phyloP scores from a whole-genome alignment of 352 stramenopile genomes.

The Pilasporangium apinafurcum region DNA sequence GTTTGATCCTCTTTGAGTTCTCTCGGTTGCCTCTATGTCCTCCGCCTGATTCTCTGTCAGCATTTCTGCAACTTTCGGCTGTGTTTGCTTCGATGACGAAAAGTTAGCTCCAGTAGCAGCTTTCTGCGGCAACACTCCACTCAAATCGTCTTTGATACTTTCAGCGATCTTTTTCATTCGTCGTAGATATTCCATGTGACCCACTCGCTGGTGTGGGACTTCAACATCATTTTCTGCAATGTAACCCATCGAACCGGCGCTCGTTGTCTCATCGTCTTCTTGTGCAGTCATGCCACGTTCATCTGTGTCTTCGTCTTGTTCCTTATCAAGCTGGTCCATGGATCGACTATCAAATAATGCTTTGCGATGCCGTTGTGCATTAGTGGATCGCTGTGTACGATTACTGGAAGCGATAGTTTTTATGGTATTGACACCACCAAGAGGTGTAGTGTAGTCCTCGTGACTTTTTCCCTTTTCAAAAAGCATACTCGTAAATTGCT shows the following conservation, averaged over 20 bases:
- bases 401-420: too few species aligned
- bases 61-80: background rate
- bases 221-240: conserved; percentile 29
- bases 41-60: background rate
- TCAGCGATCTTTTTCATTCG: conserved; percentile 62
- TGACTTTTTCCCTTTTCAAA: too few species aligned
- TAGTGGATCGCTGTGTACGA: too few species aligned
- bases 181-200: conserved; percentile 66
- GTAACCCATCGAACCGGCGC: conserved; percentile 15
- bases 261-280: conserved; percentile 7
- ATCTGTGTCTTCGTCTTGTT: conserved; percentile 1
- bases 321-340: background rate
- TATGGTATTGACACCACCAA: too few species aligned
- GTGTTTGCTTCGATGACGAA: background rate
- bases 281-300: conserved; percentile 32
- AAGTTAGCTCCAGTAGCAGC: too few species aligned
- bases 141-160: conserved; percentile 55
- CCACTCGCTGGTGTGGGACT: conserved; percentile 41
- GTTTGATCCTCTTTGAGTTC: conserved; percentile 6
- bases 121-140: background rate
- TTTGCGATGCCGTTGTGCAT: too few species aligned
- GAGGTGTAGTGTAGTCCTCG: too few species aligned
- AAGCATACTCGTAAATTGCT: too few species aligned
- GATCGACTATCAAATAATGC: too few species aligned
- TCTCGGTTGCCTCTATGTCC: background rate